These are phyloP conservation scores for Zoysia matrella DNA, from an alignment of 202 grass and related monocot species.

Conservation along the genomic window DNA sequence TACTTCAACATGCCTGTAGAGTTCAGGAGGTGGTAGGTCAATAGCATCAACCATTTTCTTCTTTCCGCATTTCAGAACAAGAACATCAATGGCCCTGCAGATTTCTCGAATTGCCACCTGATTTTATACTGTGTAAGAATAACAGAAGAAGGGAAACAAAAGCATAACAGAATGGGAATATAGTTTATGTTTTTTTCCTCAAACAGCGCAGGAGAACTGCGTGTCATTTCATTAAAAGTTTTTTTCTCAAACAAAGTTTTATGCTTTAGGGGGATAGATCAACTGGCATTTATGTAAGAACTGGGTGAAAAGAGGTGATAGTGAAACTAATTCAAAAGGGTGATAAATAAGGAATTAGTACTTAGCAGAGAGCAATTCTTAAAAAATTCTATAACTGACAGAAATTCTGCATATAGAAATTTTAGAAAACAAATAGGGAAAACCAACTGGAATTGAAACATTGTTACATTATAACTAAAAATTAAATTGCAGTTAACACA, in stretches of 20 bases:
- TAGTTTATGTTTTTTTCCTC: too few species aligned
- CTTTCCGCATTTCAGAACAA: constrained; percentile 90
- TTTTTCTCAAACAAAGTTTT: neutral
- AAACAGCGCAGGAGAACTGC: too few species aligned
- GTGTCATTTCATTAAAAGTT: too few species aligned
- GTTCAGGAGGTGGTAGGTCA: constrained; percentile 71
- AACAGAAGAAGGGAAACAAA: constrained; percentile 27
- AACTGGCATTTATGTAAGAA: constrained; percentile 33
- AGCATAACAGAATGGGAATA: constrained; percentile 6
- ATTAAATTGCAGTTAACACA: constrained; percentile 23
- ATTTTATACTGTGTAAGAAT: constrained; percentile 52
- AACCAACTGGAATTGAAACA: neutral
- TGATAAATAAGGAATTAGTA: constrained; percentile 10
- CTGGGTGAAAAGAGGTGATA: constrained; percentile 2
- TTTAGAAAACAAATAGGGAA: neutral
- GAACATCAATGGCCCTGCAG: constrained; percentile 75
- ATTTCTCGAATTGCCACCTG: constrained; percentile 92
- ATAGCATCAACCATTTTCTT: constrained; percentile 95
- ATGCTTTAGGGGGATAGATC: constrained; percentile 3
- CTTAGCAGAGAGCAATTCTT: constrained; percentile 2
- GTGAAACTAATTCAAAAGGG: constrained; percentile 20
- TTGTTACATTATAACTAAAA: neutral
- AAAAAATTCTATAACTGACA: constrained; percentile 2
- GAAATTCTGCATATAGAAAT: neutral
- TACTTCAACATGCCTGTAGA: constrained; percentile 99